phyloP scores from a whole-genome alignment of 805 yeast genomes.

The Yarrowia deformans region DNA sequence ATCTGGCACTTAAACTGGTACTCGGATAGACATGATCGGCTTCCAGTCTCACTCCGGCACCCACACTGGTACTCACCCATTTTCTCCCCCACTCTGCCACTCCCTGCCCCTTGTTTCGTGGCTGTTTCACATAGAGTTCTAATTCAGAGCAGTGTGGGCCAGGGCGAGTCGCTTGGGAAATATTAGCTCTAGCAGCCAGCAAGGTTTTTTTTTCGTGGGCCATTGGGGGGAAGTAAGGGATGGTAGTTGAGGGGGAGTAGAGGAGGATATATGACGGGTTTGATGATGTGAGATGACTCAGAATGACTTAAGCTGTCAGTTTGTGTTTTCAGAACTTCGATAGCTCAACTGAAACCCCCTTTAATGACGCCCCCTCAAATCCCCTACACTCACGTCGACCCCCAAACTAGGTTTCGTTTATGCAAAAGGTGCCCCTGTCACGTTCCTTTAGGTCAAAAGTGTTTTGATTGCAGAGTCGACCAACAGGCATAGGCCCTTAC shows the following conservation, averaged over 20 bases:
- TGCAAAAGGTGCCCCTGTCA: slow-evolving; percentile 36
- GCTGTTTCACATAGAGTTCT: slow-evolving; percentile 30
- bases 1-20: no score
- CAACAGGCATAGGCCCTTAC: no score
- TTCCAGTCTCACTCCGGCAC: no score
- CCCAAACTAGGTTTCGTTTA: slow-evolving; percentile 11
- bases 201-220: slow-evolving; percentile 12
- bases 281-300: not conserved
- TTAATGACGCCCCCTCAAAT: not conserved
- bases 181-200: slow-evolving; percentile 26
- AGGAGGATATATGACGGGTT: not conserved
- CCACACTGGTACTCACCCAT: no score
- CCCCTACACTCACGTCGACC: not conserved
- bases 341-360: not conserved
- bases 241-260: no score
- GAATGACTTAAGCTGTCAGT: not conserved
- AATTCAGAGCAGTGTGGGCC: slow-evolving; percentile 12
- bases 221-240: not conserved
- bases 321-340: not conserved
- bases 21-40: no score
- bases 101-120: slow-evolving; percentile 27
- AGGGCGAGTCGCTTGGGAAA: slow-evolving; percentile 5
- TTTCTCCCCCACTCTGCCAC: no score
- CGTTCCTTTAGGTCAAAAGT: slow-evolving; percentile 4
- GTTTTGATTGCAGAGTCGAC: not conserved